These are phyloP conservation scores for Leptographium flavum DNA, from an alignment of 2,329 filamentous ascomycete species.

Conservation along the genomic window DNA sequence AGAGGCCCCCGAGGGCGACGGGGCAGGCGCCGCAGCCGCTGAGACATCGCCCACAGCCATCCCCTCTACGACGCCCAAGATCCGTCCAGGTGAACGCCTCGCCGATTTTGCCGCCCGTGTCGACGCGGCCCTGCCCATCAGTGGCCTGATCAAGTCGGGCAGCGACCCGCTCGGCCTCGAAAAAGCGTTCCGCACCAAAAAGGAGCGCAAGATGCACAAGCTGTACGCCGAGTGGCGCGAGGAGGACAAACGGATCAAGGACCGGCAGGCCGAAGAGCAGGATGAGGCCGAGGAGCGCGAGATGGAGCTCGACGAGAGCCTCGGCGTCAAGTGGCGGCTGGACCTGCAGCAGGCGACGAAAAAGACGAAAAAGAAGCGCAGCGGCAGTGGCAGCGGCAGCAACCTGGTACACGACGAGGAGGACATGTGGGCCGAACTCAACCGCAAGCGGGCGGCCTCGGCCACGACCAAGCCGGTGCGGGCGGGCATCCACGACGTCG, in stretches of 20 bases:
- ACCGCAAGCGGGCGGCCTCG: slow-evolving; percentile 47
- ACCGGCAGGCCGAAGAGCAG: slow-evolving; percentile 49
- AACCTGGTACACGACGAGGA: slow-evolving; percentile 36
- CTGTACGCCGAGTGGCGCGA: slow-evolving; percentile 66
- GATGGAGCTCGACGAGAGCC: slow-evolving; percentile 40
- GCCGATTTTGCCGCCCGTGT: slow-evolving; percentile 73
- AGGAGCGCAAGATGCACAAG: slow-evolving; percentile 71
- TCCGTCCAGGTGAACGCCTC: slow-evolving; percentile 70
- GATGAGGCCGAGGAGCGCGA: slow-evolving; percentile 50
- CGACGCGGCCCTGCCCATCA: slow-evolving; percentile 67
- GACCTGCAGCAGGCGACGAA: slow-evolving; percentile 26
- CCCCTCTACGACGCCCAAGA: slow-evolving; percentile 40
- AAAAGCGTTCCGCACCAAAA: slow-evolving; percentile 60
- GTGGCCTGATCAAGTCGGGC: slow-evolving; percentile 48
- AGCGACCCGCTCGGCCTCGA: slow-evolving; percentile 46
- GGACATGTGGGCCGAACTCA: slow-evolving; percentile 63
- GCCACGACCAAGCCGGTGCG: slow-evolving; percentile 15
- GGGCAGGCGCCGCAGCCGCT: too few species aligned
- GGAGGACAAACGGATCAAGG: slow-evolving; percentile 48
- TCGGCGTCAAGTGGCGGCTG: slow-evolving; percentile 32
- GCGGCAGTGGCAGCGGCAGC: background rate
- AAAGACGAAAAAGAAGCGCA: slow-evolving; percentile 23
- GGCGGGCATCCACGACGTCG: slow-evolving; percentile 41
- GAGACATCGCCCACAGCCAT: background rate
- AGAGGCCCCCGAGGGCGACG: background rate